These are phyloP conservation scores for Dorcoceras hygrometricum DNA, from an alignment of 257 asterid species.

Conservation along the genomic window DNA sequence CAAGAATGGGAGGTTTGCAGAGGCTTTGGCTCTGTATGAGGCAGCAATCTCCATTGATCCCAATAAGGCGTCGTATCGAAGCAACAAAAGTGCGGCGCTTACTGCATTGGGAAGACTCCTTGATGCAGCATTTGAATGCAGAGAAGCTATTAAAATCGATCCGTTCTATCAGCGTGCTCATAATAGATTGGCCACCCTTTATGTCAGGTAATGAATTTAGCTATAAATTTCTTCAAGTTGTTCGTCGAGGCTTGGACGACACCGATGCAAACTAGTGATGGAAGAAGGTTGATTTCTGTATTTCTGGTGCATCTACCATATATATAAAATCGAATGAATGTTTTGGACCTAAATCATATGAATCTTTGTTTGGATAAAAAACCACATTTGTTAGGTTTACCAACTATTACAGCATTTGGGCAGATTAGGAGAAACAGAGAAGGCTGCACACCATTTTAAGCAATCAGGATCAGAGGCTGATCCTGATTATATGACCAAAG, in stretches of 20 bases:
- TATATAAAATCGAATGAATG: too few relatives aligned
- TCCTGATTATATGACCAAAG: slow-evolving; percentile 62
- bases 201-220: too few relatives aligned
- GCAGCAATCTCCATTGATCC: slow-evolving; percentile 95
- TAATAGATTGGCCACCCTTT: too few relatives aligned
- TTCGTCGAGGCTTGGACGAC: too few relatives aligned
- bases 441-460: slow-evolving; percentile 63
- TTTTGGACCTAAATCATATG: too few relatives aligned
- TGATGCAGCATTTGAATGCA: slow-evolving; percentile 88
- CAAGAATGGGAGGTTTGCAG: slow-evolving; percentile 88
- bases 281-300: too few relatives aligned
- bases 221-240: too few relatives aligned
- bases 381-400: too few relatives aligned
- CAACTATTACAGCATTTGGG: not conserved
- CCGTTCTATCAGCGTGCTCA: slow-evolving; percentile 63
- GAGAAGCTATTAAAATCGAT: slow-evolving; percentile 76
- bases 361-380: too few relatives aligned
- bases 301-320: not conserved
- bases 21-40: slow-evolving; percentile 80
- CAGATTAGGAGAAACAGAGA: slow-evolving; percentile 82
- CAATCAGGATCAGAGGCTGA: slow-evolving; percentile 73
- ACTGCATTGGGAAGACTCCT: slow-evolving; percentile 84
- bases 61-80: slow-evolving; percentile 81
- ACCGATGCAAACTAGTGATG: too few relatives aligned
- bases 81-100: slow-evolving; percentile 97